Percentiles rank a stretch among this genome's conserved stretches.
These are phyloP conservation scores for Phyllostachys edulis DNA, from an alignment of 176 grass and related monocot genomes.

Conservation along the genomic window DNA sequence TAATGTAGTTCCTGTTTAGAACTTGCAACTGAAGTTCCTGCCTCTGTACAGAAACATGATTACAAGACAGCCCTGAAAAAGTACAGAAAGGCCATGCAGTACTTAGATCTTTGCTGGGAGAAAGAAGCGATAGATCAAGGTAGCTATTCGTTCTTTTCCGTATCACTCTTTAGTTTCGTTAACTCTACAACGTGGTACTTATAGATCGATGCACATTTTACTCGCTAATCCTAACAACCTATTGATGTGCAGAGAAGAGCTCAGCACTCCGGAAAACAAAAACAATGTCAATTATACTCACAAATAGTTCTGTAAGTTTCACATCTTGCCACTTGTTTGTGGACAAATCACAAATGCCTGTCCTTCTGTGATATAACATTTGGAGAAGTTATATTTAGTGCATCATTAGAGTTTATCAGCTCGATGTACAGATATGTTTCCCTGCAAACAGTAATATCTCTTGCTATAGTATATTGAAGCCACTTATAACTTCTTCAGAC, in stretches of 20 bases:
- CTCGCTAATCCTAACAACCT: slow-evolving; percentile 37
- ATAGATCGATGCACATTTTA: background rate
- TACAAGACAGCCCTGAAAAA: slow-evolving; percentile 78
- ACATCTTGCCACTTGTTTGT: background rate
- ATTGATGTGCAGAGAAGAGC: slow-evolving; percentile 70
- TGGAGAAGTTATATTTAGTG: slow-evolving; percentile 6
- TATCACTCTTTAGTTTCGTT: slow-evolving; percentile 17
- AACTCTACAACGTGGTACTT: background rate
- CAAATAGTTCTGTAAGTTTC: slow-evolving; percentile 94
- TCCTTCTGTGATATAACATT: slow-evolving; percentile 19
- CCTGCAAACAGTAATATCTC: background rate
- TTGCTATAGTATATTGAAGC: slow-evolving; percentile 25
- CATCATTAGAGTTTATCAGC: slow-evolving; percentile 18
- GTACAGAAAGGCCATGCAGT: slow-evolving; percentile 71
- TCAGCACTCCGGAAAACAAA: slow-evolving; percentile 71
- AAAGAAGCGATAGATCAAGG: slow-evolving; percentile 76
- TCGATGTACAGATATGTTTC: slow-evolving; percentile 4
- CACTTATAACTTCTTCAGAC: slow-evolving; percentile 52
- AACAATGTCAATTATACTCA: slow-evolving; percentile 93
- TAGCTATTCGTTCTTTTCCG: background rate
- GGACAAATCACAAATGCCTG: slow-evolving; percentile 19
- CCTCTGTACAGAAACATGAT: slow-evolving; percentile 62
- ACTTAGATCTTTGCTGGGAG: slow-evolving; percentile 81
- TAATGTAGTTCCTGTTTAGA: background rate
- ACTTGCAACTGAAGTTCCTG: slow-evolving; percentile 29